phyloP scores from a whole-genome alignment of 148 eudicot genomes.

The Suaeda aralocaspica region DNA sequence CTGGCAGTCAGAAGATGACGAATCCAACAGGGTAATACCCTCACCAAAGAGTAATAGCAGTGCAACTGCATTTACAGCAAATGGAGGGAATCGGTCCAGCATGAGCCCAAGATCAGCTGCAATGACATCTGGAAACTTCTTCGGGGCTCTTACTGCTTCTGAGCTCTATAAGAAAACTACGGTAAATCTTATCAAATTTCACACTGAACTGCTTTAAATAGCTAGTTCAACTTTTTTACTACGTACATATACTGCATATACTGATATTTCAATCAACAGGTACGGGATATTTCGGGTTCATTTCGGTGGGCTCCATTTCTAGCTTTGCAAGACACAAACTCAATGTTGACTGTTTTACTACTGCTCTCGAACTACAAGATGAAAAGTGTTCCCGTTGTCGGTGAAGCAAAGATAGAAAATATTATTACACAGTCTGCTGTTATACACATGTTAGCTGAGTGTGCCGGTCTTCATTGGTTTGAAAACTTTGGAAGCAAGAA shows the following conservation, averaged over 20 bases:
- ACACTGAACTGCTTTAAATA: not conserved
- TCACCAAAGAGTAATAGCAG: slow-evolving; percentile 32
- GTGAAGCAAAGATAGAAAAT: slow-evolving; percentile 69
- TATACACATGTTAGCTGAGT: slow-evolving; percentile 91
- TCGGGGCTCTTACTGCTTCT: slow-evolving; percentile 77
- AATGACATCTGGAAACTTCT: slow-evolving; percentile 73
- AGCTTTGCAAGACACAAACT: slow-evolving; percentile 78
- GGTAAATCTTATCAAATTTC: slow-evolving; percentile 33
- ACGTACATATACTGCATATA: slow-evolving; percentile 1
- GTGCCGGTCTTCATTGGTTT: slow-evolving; percentile 92
- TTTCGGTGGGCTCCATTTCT: slow-evolving; percentile 99
- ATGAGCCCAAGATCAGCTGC: slow-evolving; percentile 71
- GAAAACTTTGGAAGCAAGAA: slow-evolving; percentile 79
- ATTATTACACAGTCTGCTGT: slow-evolving; percentile 90
- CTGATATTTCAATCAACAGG: slow-evolving; percentile 41
- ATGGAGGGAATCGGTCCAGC: slow-evolving; percentile 46
- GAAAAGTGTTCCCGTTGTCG: slow-evolving; percentile 94
- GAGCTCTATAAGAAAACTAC: slow-evolving; percentile 78
- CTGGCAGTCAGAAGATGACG: slow-evolving; percentile 74
- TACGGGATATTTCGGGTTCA: slow-evolving; percentile 78
- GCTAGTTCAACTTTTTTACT: not conserved
- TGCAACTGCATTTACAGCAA: slow-evolving; percentile 51
- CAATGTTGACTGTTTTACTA: slow-evolving; percentile 81
- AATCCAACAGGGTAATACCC: slow-evolving; percentile 34
- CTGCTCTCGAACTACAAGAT: slow-evolving; percentile 88